Percentiles rank a stretch among this genome's conserved stretches.
phyloP scores from a whole-genome alignment of 345 rosid genomes.

The Euphorbia lathyris region DNA sequence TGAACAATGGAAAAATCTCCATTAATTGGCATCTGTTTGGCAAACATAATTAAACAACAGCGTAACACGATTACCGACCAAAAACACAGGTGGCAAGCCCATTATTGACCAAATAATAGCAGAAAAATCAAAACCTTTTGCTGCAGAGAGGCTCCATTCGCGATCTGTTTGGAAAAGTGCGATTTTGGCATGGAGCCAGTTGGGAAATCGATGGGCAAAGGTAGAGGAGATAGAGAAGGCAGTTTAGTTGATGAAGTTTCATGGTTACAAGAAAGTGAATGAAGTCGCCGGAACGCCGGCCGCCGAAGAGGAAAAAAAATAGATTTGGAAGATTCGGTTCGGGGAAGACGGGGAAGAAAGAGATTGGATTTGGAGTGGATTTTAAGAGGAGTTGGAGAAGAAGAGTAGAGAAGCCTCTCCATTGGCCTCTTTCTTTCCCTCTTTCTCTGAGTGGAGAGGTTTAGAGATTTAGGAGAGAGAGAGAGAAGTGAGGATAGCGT shows the following conservation, averaged over 20 bases:
- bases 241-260: constrained; percentile 20
- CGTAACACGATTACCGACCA: too few species aligned
- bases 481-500: background rate
- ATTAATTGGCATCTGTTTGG: background rate
- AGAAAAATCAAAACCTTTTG: constrained; percentile 48
- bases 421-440: constrained; percentile 42
- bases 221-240: constrained; percentile 21
- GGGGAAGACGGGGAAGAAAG: constrained; percentile 38
- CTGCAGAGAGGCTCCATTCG: constrained; percentile 23
- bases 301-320: constrained; percentile 23
- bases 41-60: too few species aligned
- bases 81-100: too few species aligned
- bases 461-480: constrained; percentile 3
- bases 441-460: constrained; percentile 6
- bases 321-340: constrained; percentile 38
- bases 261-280: constrained; percentile 37
- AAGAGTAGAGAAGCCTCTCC: constrained; percentile 88
- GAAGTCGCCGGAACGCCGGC: constrained; percentile 40
- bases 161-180: constrained; percentile 34
- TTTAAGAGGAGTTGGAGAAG: constrained; percentile 45
- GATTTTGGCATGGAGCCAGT: constrained; percentile 33
- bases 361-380: constrained; percentile 32
- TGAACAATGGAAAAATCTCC: background rate
- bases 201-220: constrained; percentile 26
- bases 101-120: background rate